Evolutionary conservation across 352 stramenopile species (phyloP).

Genomic region (Elongisporangium prolatum): DNA sequence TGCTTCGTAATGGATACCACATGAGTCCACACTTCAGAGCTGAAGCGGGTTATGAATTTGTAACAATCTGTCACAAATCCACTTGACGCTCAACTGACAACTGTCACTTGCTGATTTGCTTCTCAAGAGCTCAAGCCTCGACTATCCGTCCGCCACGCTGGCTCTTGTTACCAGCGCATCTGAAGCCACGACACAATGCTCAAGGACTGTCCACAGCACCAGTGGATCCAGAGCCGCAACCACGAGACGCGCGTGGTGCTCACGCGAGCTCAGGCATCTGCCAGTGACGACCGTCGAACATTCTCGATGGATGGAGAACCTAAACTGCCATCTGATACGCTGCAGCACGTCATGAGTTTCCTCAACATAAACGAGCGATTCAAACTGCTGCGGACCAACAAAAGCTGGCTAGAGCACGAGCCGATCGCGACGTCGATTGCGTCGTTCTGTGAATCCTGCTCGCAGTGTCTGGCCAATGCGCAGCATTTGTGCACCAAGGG

Average conservation of each 20-base stretch:
- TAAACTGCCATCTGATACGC: conserved; percentile 14
- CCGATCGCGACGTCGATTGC: conserved; percentile 30
- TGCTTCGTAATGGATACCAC: not conserved
- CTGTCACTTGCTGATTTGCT: not conserved
- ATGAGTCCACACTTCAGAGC: not conserved
- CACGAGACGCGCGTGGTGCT: conserved; percentile 80
- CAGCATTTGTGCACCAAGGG: conserved; percentile 46
- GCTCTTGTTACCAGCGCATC: not conserved
- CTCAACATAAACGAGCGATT: conserved; percentile 52
- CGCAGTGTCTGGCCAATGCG: conserved; percentile 35
- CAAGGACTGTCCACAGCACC: conserved; percentile 87
- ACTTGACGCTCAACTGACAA: not conserved
- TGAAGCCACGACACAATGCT: conserved; percentile 36
- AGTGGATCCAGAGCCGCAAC: conserved; percentile 86
- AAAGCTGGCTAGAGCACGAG: conserved; percentile 31
- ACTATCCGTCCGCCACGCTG: not conserved
- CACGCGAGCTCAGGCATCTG: conserved; percentile 39
- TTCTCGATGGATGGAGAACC: not conserved
- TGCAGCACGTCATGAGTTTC: conserved; percentile 59
- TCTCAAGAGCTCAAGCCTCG: not conserved
- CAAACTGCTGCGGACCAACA: conserved; percentile 38
- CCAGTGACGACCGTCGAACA: not conserved
- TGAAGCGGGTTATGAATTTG: too few species aligned
- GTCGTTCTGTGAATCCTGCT: conserved; percentile 63
- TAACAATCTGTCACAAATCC: not conserved